Percentiles rank a stretch among this genome's conserved stretches.
phyloP scores from a whole-genome alignment of 2,329 filamentous ascomycete genomes.

The Fusarium sp. region DNA sequence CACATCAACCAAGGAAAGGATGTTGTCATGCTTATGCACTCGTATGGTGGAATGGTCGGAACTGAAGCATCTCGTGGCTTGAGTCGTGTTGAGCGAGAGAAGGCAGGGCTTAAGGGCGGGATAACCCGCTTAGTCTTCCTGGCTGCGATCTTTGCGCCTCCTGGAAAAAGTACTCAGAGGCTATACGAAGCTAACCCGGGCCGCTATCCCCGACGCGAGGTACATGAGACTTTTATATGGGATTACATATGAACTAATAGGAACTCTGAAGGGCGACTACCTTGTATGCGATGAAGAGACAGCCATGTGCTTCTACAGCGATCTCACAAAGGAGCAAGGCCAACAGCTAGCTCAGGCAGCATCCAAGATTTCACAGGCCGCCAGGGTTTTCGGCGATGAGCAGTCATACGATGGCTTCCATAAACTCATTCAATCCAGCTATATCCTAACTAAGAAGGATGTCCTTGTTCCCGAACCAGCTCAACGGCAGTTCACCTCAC shows the following conservation, averaged over 20 bases:
- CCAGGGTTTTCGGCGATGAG: constrained; percentile 2
- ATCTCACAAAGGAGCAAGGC: not conserved
- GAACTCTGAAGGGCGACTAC: not conserved
- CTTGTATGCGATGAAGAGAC: constrained; percentile 17
- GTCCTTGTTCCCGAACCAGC: not conserved
- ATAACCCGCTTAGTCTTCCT: constrained; percentile 5
- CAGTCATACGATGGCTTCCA: constrained; percentile 14
- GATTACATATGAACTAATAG: rapidly evolving
- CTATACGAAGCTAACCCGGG: constrained; percentile 3
- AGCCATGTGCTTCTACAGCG: constrained; percentile 20
- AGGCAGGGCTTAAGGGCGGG: not conserved
- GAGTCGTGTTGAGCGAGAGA: not conserved
- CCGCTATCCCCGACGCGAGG: not conserved
- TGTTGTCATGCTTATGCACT: constrained; percentile 21
- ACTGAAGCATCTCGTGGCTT: constrained; percentile 7
- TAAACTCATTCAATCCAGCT: not conserved
- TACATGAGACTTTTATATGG: rapidly evolving
- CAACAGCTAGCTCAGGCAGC: not conserved
- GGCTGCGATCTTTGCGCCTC: constrained; percentile 10
- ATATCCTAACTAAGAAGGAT: constrained; percentile 3
- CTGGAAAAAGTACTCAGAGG: not conserved
- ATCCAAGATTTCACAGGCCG: not conserved
- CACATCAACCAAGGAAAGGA: not conserved
- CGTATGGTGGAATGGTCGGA: constrained; percentile 16
- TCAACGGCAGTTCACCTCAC: not conserved